Evolutionary conservation across 2,329 filamentous ascomycete species (phyloP), one percentile per base, ranked within the genome.

Genomic region (Phialophora tarda): DNA sequence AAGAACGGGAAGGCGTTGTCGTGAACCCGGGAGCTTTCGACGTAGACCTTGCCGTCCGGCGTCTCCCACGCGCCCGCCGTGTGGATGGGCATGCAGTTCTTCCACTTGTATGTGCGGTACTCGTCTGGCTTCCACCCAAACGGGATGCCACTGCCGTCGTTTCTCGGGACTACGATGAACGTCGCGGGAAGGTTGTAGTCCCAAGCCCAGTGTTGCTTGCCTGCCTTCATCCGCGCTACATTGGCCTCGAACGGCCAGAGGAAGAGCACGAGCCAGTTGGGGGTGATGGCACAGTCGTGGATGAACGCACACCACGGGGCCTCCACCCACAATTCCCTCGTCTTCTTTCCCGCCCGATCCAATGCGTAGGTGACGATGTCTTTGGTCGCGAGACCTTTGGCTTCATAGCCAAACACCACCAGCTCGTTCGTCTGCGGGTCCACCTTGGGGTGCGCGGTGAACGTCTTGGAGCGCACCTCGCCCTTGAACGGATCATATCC

Each of bases 371-470:
- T 75, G 1, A 79, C 77, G 34, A 81, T 75, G 63, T 81, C 79
- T 8, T 3, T 6, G 7, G 55, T 60, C 23, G 28, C 59, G 17
- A 61, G 60, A 2, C 65, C 65, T 44, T 77, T 79, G 1, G 80
- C 80, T 66, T 80, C 75, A 61, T 82, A 81, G 1, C 79, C 78
- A 63, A 75, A 80, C 24, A 74, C 75, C 1, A 82, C 75, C 69
- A 82, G 76, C 59, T 82, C 80, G 6, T 78, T 76, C 0, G 75
- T 80, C 53, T 75, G 74, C 0, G 79, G 79, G 60, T 82, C 80
- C 53, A 80, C 75, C 61, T 82, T 82, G 0, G 80, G 80, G 67
- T 82, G 80, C 4, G 80, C 80, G 1, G 79, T 80, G 63, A 82
- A 80, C 0, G 79, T 79, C 5, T 77, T 78, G 1, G 75, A 71